Base-by-base conservation (phyloP, 345 rosid genomes). In the Linum tenue region DNA sequence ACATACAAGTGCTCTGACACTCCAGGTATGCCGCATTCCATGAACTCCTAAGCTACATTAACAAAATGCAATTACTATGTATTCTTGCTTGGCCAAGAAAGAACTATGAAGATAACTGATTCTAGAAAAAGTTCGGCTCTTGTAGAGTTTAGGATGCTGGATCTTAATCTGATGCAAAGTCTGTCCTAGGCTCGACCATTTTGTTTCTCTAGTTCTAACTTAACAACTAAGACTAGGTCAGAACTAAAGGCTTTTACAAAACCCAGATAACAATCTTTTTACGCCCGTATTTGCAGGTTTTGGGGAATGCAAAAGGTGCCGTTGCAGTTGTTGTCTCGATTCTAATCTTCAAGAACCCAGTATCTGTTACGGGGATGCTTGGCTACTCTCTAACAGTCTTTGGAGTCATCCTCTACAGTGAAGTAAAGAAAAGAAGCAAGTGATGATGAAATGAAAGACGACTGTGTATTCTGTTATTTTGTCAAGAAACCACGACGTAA, bases 271-370 rank as follows among this genome's bases (percentile, higher is more conserved):
- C 10, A 4, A 4, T 6, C 4, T 56, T 56, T 35, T 8, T 56
- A 7, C 59, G 4, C 17, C 4, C 8, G 17, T 6, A 15, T 12
- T 59, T 67, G 17, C 76, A 85, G 88, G 91, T 83, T 60, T 69
- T 83, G 40, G 88, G 91, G 38, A 85, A 83, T 75, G 88, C 91
- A 36, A 83, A 82, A 79, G 82, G 86, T 0, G 86, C 83, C 1
- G 86, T 85, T 16, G 86, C 85, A 3, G 88, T 81, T 70, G 83
- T 80, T 65, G 74, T 85, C 22, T 83, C 88, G 2, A 81, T 83
- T 57, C 70, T 83, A 38, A 75, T 83, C 61, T 85, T 85, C 71
- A 72, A 56, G 74, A 85, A 83, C 59, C 88, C 88, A 12, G 81
- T 83, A 39, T 81, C 88, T 1, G 75, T 77, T 3, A 65, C 80